phyloP scores from a whole-genome alignment of 1,284 basidiomycete species.

The Cryptococcus sp. region DNA sequence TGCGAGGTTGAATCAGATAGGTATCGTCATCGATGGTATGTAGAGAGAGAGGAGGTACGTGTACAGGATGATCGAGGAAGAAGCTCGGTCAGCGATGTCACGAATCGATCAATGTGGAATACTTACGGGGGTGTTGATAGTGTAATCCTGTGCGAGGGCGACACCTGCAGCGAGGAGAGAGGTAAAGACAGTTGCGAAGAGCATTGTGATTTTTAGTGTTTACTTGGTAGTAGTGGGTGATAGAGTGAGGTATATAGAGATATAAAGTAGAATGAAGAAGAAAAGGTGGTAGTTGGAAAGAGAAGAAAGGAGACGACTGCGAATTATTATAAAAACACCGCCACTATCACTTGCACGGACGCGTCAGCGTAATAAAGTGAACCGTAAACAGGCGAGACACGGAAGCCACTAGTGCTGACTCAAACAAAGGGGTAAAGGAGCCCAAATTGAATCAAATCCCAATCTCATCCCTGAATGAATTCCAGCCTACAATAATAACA shows the following conservation, averaged over 20 bases:
- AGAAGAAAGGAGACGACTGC: too few relatives aligned
- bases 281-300: too few relatives aligned
- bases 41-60: slow-evolving; percentile 1
- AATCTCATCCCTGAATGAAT: too few relatives aligned
- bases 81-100: neutral
- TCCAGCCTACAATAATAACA: too few relatives aligned
- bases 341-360: too few relatives aligned
- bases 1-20: slow-evolving; percentile 6
- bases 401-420: too few relatives aligned
- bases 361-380: too few relatives aligned
- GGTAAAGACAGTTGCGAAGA: slow-evolving; percentile 16
- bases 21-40: neutral
- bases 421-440: too few relatives aligned
- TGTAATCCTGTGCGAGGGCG: slow-evolving; percentile 51
- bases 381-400: too few relatives aligned
- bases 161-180: slow-evolving; percentile 25
- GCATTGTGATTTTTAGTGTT: slow-evolving; percentile 17
- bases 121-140: slow-evolving; percentile 59
- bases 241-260: neutral
- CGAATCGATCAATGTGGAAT: neutral
- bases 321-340: too few relatives aligned
- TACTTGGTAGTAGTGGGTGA: neutral
- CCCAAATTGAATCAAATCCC: too few relatives aligned
- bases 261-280: neutral
- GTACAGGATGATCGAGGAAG: neutral